Percentiles rank a stretch among this genome's conserved stretches.
phyloP scores from a whole-genome alignment of 345 rosid species.

The Capsella bursapastoris region DNA sequence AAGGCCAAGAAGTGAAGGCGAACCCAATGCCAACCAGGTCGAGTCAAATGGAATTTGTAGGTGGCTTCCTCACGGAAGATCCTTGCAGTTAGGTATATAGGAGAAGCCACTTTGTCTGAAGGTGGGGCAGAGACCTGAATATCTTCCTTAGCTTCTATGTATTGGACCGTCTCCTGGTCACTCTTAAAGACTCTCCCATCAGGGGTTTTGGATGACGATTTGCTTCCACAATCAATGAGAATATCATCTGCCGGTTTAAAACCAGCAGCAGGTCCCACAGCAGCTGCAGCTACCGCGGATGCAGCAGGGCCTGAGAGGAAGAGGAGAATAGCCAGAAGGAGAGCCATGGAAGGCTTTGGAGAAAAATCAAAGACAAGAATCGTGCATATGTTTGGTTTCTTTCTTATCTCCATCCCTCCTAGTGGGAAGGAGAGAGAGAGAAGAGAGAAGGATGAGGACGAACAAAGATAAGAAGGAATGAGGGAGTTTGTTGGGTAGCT shows the following conservation, averaged over 20 bases:
- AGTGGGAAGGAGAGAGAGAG: slow-evolving; percentile 49
- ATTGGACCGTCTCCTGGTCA: slow-evolving; percentile 57
- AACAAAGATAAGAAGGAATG: slow-evolving; percentile 42
- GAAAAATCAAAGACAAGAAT: slow-evolving; percentile 44
- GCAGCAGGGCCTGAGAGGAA: slow-evolving; percentile 37
- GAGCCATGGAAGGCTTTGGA: slow-evolving; percentile 42
- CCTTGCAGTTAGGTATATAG: slow-evolving; percentile 62
- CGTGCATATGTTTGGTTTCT: slow-evolving; percentile 34
- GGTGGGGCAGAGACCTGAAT: slow-evolving; percentile 53
- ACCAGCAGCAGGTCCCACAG: slow-evolving; percentile 26
- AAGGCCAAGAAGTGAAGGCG: slow-evolving; percentile 69
- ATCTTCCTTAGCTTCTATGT: slow-evolving; percentile 55
- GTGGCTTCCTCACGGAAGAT: slow-evolving; percentile 62
- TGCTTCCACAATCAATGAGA: slow-evolving; percentile 69
- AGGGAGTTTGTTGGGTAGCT: slow-evolving; percentile 41
- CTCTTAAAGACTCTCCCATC: slow-evolving; percentile 69
- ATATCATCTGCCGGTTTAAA: slow-evolving; percentile 61
- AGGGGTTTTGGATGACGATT: slow-evolving; percentile 48
- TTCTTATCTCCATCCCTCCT: slow-evolving; percentile 52
- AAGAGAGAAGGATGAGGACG: slow-evolving; percentile 37
- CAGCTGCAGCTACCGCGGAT: slow-evolving; percentile 23
- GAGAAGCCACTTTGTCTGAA: slow-evolving; percentile 59
- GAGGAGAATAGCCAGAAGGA: slow-evolving; percentile 55
- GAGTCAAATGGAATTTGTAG: slow-evolving; percentile 53
- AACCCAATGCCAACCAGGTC: slow-evolving; percentile 78